Base-by-base conservation (phyloP, 2,329 filamentous ascomycete species). In the Pezicula rhizophila region DNA sequence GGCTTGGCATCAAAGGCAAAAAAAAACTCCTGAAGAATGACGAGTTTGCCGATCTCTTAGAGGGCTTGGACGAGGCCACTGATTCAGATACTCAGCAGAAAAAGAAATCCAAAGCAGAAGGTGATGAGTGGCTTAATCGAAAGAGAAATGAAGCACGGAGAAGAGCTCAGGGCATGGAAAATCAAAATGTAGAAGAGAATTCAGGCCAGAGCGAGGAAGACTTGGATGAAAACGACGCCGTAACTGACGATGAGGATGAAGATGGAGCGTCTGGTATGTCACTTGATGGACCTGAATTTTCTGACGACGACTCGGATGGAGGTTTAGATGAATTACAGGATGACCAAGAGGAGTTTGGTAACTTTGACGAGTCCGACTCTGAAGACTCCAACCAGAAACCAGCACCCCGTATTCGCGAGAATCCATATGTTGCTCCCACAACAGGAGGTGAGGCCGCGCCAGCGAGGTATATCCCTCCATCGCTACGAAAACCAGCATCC, bases 401-500 rank as follows among this genome's bases (percentile, higher is more conserved):
- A 39, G 74, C 72, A 12, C 54, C 53, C 53, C 75, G 72, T 52
- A 67, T 75, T 49, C 78, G 82, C 52, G 92, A 97, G 66, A 96
- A 97, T 57, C 92, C 92, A 4, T 97, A 96, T 58, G 74, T 92
- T 45, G 86, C 92, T 3, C 92, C 92, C 4, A 65, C 71, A 2
- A 67, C 68, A 2, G 70, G 70, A 17, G 61, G 64, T 14, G 65
- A 70, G 37, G 64, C 72, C 15, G 72, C 76, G 26, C 64, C 73
- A n/a, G 75, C 75, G 5, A 96, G 95, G 77, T 99, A 99, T 60
- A 77, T 96, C 3, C 92, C 93, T 1, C 93, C 92, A 2, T 95
- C 91, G 1, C 71, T 93, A 46, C 80, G 90, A 42, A 83, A 78
- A 57, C 71, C 77, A 31, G 68, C 78, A 2, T 74, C 77, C 1